A percentile compares a stretch with the other conserved stretches of the same genome.
Conservation (phyloP, 352 stramenopile species). For the Pythium scleroteichum region DNA sequence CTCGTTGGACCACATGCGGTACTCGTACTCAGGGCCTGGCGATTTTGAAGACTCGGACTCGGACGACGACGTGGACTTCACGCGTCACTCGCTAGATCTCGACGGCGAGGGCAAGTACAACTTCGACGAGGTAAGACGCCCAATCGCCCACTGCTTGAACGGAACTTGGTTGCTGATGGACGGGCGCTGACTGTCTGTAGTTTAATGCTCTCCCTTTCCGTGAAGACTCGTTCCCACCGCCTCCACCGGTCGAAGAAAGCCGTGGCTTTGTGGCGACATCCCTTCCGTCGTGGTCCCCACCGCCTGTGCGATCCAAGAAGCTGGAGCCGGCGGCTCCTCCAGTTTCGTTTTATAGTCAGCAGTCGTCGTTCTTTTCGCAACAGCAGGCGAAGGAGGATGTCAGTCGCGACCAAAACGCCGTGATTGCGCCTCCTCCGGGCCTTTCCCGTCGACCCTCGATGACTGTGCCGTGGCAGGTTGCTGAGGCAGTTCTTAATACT, state of each 20-base stretch:
- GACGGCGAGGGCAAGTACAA: slow-evolving; percentile 37
- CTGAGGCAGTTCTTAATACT: slow-evolving; percentile 79
- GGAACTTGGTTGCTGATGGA: background rate
- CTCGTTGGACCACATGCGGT: slow-evolving; percentile 41
- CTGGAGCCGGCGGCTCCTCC: slow-evolving; percentile 45
- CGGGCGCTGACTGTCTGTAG: slow-evolving; percentile 21
- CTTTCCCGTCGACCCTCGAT: slow-evolving; percentile 78
- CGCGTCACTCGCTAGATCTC: slow-evolving; percentile 34
- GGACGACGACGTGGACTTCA: slow-evolving; percentile 40
- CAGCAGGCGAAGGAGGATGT: slow-evolving; percentile 59
- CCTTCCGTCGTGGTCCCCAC: slow-evolving; percentile 82
- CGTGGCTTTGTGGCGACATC: slow-evolving; percentile 63
- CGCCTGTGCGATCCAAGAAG: slow-evolving; percentile 66
- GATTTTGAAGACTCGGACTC: slow-evolving; percentile 60
- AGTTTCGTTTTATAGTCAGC: slow-evolving; percentile 71
- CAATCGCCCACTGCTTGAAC: too few species aligned
- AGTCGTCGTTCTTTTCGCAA: slow-evolving; percentile 72
- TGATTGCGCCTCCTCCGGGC: slow-evolving; percentile 67
- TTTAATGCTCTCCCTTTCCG: slow-evolving; percentile 47
- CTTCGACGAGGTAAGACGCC: slow-evolving; percentile 40
- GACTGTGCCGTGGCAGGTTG: slow-evolving; percentile 86
- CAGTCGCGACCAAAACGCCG: slow-evolving; percentile 59
- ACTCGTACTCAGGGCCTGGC: slow-evolving; percentile 66
- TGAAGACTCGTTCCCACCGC: slow-evolving; percentile 75
- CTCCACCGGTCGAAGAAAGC: slow-evolving; percentile 63